Conservation (phyloP, 139 green algal genomes). For the Pseudopediastrum boryanum region DNA sequence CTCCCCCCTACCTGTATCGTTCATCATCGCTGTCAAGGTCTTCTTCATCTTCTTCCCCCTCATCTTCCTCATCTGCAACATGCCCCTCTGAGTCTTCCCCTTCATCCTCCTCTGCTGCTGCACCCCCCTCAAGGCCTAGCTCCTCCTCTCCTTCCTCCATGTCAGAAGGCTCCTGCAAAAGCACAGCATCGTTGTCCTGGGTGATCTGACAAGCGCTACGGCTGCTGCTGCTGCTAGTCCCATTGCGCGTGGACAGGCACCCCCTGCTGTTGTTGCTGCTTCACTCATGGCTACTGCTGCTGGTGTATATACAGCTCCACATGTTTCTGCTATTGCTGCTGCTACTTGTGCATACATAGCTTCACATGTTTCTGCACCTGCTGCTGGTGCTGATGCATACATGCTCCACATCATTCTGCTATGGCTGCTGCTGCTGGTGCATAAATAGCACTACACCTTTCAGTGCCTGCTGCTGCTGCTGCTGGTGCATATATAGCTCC, state of each 20-base stretch:
- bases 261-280: slow-evolving; percentile 1
- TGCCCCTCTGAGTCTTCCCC: slow-evolving; percentile 36
- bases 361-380: no score
- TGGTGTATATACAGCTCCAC: not conserved
- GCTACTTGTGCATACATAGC: not conserved
- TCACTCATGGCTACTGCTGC: not conserved
- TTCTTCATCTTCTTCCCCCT: no score
- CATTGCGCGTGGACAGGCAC: not conserved
- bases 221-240: slow-evolving; percentile 37
- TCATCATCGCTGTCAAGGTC: slow-evolving; percentile 44
- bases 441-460: not conserved
- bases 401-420: no score
- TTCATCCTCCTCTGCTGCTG: slow-evolving; percentile 46
- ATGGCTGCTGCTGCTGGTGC: no score
- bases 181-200: slow-evolving; percentile 28
- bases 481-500: slow-evolving; percentile 23
- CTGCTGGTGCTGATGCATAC: no score
- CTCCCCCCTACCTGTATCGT: slow-evolving; percentile 19
- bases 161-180: slow-evolving; percentile 16
- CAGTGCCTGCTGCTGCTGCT: not conserved
- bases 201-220: not conserved
- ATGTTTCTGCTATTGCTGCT: slow-evolving; percentile 3
- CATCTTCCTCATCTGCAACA: no score
- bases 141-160: slow-evolving; percentile 41
- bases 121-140: slow-evolving; percentile 36